Conservation (phyloP, 2,329 filamentous ascomycete genomes). For the Trichoderma sp. region DNA sequence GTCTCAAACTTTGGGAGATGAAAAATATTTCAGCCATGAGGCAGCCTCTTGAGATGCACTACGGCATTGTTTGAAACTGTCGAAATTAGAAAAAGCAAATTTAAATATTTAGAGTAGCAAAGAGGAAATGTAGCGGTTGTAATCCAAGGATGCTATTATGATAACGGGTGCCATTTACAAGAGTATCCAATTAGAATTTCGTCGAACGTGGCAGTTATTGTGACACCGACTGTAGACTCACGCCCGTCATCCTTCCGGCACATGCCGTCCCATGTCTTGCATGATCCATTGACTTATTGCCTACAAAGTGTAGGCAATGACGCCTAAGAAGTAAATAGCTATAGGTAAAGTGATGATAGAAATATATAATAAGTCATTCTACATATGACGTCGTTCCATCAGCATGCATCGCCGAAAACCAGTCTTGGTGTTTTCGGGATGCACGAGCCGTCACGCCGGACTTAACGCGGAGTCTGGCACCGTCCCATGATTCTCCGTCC, state of each 20-base stretch:
- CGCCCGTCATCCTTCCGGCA: not conserved
- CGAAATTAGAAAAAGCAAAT: not conserved
- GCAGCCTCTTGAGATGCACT: not conserved
- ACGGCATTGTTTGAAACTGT: not conserved
- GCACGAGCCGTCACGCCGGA: not conserved
- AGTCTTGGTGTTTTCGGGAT: not conserved
- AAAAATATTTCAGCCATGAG: not conserved
- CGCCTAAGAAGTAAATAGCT: not conserved
- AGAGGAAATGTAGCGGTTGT: not conserved
- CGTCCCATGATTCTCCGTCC: not conserved
- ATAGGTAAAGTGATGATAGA: not conserved
- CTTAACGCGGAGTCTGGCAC: constrained; percentile 5
- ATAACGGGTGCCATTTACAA: not conserved
- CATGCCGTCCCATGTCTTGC: not conserved
- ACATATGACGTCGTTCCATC: not conserved
- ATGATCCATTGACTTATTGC: not conserved
- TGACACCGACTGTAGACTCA: not conserved
- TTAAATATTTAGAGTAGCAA: not conserved
- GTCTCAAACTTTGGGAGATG: not conserved
- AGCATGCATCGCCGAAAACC: not conserved
- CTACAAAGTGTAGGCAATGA: not conserved
- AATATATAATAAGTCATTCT: not conserved
- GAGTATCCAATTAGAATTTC: not conserved
- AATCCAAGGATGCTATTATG: not conserved
- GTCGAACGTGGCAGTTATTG: not conserved